Conservation (phyloP, 78 protist genomes). For the Cyanophora paradoxa region DNA sequence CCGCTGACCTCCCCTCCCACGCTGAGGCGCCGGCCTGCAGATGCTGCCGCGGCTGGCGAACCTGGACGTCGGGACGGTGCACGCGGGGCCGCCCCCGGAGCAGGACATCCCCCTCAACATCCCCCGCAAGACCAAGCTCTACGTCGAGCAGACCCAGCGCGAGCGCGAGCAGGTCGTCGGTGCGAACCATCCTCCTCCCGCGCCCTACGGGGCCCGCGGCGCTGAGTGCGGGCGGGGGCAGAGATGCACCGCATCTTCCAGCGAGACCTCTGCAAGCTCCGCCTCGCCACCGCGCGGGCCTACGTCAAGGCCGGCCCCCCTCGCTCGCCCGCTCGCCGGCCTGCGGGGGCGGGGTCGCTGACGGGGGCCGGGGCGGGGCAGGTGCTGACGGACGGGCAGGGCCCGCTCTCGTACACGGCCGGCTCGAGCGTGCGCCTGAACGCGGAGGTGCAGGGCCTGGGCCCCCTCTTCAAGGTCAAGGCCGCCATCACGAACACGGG, state of each 20-base stretch:
- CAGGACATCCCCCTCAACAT: conserved; percentile 55
- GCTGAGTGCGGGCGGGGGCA: too few species aligned
- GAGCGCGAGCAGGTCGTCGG: conserved; percentile 34
- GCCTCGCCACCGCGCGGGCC: conserved; percentile 57
- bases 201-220: not conserved
- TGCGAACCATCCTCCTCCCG: not conserved
- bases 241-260: conserved; percentile 62
- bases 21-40: too few species aligned
- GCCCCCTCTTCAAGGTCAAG: conserved; percentile 20
- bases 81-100: conserved; percentile 20
- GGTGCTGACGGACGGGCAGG: conserved; percentile 42
- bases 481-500: not conserved
- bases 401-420: not conserved
- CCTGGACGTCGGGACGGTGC: too few species aligned
- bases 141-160: conserved; percentile 66
- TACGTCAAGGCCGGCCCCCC: too few species aligned
- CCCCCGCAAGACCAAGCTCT: conserved; percentile 59
- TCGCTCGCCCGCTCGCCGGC: too few species aligned
- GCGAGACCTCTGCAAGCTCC: conserved; percentile 55
- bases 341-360: too few species aligned
- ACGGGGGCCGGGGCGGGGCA: too few species aligned
- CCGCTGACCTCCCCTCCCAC: too few species aligned
- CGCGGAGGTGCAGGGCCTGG: conserved; percentile 56
- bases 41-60: not conserved
- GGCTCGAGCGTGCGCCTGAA: conserved; percentile 21